Evolutionary conservation across 2,329 filamentous ascomycete genomes (phyloP).

Genomic region (Xylariaceae sp.): DNA sequence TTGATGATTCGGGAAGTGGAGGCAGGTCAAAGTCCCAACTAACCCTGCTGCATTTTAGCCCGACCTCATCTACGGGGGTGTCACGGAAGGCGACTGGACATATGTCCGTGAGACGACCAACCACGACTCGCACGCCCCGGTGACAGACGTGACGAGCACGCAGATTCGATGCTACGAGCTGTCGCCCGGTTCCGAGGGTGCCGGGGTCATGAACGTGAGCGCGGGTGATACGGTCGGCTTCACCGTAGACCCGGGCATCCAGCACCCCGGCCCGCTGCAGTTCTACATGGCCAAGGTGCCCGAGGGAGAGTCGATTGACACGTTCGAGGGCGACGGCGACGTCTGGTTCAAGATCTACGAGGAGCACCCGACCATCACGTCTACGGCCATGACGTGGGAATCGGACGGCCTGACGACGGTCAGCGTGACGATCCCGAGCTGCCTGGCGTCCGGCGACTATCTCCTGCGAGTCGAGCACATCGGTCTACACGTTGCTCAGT

Average conservation of each 20-base stretch:
- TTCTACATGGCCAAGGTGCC: conserved; percentile 31
- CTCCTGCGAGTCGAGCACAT: conserved; percentile 34
- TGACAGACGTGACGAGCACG: conserved; percentile 30
- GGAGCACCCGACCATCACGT: conserved; percentile 23
- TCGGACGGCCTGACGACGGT: conserved; percentile 19
- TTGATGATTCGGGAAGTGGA: background rate
- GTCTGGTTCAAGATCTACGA: conserved; percentile 33
- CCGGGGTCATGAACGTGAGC: conserved; percentile 30
- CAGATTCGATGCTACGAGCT: conserved; percentile 36
- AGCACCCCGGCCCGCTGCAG: conserved; percentile 27
- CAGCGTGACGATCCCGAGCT: conserved; percentile 29
- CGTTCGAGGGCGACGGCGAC: conserved; percentile 25
- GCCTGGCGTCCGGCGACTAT: conserved; percentile 32
- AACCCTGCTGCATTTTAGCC: conserved; percentile 13
- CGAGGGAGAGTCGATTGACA: conserved; percentile 23
- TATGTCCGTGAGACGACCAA: conserved; percentile 35
- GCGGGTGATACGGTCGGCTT: conserved; percentile 35
- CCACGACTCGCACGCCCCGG: conserved; percentile 33
- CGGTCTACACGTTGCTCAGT: conserved; percentile 29
- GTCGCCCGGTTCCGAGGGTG: conserved; percentile 27
- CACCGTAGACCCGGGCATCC: conserved; percentile 30
- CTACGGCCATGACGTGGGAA: conserved; percentile 19
- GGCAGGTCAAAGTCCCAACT: background rate
- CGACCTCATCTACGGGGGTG: conserved; percentile 24
- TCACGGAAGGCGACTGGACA: conserved; percentile 31